Percentiles rank a stretch among this genome's conserved stretches.
Conservation (phyloP, 129 eudicot genomes). For the Pulicaria dysenterica region DNA sequence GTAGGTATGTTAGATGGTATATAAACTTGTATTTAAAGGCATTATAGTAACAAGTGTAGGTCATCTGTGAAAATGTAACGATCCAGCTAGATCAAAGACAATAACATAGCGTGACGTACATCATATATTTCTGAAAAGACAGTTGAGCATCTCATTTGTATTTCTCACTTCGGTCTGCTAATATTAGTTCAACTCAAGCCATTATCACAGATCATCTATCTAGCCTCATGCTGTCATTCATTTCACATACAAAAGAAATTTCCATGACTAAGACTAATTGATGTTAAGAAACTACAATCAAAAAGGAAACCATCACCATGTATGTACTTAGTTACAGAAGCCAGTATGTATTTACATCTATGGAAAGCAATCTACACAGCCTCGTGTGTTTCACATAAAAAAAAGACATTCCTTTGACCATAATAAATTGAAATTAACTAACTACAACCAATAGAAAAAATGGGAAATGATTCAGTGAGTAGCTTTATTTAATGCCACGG, state of each 20-base stretch:
- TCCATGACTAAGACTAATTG: no score
- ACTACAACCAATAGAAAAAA: background rate
- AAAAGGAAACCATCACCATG: background rate
- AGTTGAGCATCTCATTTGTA: background rate
- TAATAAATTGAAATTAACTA: background rate
- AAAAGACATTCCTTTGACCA: no score
- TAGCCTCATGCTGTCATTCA: no score
- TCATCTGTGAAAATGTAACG: conserved; percentile 3
- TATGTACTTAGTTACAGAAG: background rate
- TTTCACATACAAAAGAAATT: no score
- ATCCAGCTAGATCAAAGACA: background rate
- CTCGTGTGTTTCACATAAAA: no score
- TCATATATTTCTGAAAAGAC: background rate
- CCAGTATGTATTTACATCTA: no score
- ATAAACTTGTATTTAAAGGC: background rate
- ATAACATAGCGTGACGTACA: background rate
- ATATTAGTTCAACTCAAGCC: conserved; percentile 9
- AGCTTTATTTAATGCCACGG: background rate
- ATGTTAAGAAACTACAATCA: background rate
- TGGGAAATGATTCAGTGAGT: no score
- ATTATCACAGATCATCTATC: background rate
- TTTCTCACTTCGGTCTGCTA: conserved; percentile 6
- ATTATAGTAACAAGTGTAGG: background rate
- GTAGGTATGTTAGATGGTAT: no score
- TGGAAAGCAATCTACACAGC: no score